Evolutionary conservation across 2,329 filamentous ascomycete species (phyloP).

Genomic region (Hymenoscyphus linearis): DNA sequence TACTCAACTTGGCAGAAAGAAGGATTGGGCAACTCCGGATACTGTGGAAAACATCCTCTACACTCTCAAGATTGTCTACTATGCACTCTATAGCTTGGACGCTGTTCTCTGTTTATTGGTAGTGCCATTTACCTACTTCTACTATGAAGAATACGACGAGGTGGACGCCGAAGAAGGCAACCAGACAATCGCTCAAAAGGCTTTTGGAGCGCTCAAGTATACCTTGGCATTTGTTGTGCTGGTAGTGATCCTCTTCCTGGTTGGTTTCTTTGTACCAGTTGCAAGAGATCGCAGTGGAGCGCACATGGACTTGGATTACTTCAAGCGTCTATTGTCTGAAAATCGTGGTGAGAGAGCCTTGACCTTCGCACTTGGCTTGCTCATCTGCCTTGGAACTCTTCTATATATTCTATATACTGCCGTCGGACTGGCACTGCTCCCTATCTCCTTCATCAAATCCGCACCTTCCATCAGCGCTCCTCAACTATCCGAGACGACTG

Average conservation of each 20-base stretch:
- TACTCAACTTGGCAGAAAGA: conserved; percentile 72
- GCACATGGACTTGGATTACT: conserved; percentile 82
- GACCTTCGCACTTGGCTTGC: conserved; percentile 82
- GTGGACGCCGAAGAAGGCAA: conserved; percentile 75
- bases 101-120: conserved; percentile 82
- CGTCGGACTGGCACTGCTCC: conserved; percentile 80
- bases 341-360: conserved; percentile 91
- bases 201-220: conserved; percentile 87
- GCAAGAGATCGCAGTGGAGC: conserved; percentile 60
- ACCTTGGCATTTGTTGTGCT: conserved; percentile 79
- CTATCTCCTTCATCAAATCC: conserved; percentile 86
- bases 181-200: conserved; percentile 63
- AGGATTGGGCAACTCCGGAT: conserved; percentile 87
- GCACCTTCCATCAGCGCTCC: conserved; percentile 81
- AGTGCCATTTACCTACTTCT: conserved; percentile 96
- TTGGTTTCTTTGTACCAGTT: conserved; percentile 90
- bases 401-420: conserved; percentile 88
- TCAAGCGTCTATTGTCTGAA: conserved; percentile 75
- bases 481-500: conserved; percentile 69
- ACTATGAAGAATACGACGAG: conserved; percentile 96
- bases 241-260: conserved; percentile 75
- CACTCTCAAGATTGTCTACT: conserved; percentile 85
- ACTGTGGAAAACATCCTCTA: conserved; percentile 72
- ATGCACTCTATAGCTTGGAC: conserved; percentile 86
- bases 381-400: conserved; percentile 80